Evolutionary conservation across 2,329 filamentous ascomycete species (phyloP), one percentile per base, ranked within the genome.

Genomic region (Botrytis sinoallii): DNA sequence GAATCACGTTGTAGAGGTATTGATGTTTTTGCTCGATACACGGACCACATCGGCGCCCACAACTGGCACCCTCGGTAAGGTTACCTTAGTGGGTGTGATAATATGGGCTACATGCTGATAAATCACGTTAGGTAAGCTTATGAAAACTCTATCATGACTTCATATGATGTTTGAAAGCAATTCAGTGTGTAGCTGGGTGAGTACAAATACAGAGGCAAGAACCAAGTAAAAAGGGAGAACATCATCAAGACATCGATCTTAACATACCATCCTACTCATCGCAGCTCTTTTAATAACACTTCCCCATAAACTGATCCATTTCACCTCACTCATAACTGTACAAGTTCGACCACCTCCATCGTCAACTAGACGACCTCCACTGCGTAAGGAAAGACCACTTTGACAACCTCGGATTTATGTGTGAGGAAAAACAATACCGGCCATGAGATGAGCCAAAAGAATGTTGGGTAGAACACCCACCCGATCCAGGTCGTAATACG

Each of bases 401-500:
- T 84, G 4, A 89, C 86, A 3, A 55, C 12, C 25, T 55, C 48
- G 25, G n/a, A 94, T 68, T 88, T 85, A 79, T 88, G 89, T 1
- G 92, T 94, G 29, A 86, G 83, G 80, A 93, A 86, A 82, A 88
- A 91, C 22, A 94, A 85, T 73, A 88, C 87, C 0, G 92, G 92
- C 92, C 92, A 94, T 5, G 88, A 84, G 77, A 94, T 85, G 73
- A 94, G 79, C 86, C 91, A 92, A 20, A 92, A 81, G 75, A 93
- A 88, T 0, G 89, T 89, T 10, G 92, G 80, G 79, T 88, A 89
- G 82, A 90, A 93, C 14, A 93, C 60, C 85, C 88, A 88, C 59
- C 86, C 83, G 61, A 93, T 84, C 89, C 89, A 93, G 8, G 80
- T 81, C 0, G 85, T 90, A 63, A 90, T 83, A 0, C 92, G 88